Evolutionary conservation across 2,329 filamentous ascomycete genomes (phyloP).

Genomic region (Aaosphaeria arxii): DNA sequence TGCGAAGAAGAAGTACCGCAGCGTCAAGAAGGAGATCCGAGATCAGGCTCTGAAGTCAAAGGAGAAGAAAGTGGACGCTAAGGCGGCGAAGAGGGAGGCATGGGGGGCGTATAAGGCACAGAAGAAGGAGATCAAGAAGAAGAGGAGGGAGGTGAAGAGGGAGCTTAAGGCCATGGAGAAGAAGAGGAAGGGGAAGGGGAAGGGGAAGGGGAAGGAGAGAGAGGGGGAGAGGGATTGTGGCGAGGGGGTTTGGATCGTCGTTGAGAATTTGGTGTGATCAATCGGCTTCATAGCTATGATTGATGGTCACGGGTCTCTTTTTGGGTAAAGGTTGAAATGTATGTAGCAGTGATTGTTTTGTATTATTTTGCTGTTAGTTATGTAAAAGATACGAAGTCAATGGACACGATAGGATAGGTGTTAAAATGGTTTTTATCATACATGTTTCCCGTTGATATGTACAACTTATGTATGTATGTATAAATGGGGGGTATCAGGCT

Average conservation of each 20-base stretch:
- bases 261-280: constrained; percentile 21
- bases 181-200: not conserved
- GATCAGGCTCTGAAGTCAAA: constrained; percentile 10
- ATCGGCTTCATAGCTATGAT: not conserved
- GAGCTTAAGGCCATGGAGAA: constrained; percentile 4
- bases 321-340: too few species aligned
- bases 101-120: constrained; percentile 11
- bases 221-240: constrained; percentile 1
- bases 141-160: constrained; percentile 4
- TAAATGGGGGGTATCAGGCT: too few species aligned
- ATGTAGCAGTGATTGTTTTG: too few species aligned
- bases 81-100: constrained; percentile 12
- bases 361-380: too few species aligned
- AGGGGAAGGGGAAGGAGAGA: constrained; percentile 1
- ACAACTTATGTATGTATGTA: too few species aligned
- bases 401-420: too few species aligned
- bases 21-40: constrained; percentile 10
- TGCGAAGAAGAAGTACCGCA: constrained; percentile 4
- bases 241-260: constrained; percentile 27
- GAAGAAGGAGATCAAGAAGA: constrained; percentile 16
- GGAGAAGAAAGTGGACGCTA: constrained; percentile 6
- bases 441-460: too few species aligned
- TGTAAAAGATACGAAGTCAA: too few species aligned
- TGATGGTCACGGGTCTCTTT: too few species aligned
- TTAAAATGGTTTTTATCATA: too few species aligned